Percentiles rank a stretch among this genome's conserved stretches.
Conservation (phyloP, 805 yeast genomes). For the Maudiozyma bulderi region DNA sequence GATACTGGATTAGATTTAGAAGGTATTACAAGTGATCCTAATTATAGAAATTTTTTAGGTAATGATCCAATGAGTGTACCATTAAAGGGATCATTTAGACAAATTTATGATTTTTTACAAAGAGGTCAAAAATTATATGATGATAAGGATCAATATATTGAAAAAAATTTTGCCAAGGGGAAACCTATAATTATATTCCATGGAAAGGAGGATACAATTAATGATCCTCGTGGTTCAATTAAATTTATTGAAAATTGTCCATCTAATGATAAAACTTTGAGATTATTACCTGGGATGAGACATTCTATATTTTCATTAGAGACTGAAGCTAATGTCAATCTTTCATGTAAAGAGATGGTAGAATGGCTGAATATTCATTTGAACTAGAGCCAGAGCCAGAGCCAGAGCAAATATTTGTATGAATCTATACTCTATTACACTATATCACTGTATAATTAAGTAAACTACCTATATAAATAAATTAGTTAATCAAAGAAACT, state of each 20-base stretch:
- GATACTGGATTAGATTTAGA: constrained; percentile 48
- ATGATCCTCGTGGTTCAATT: constrained; percentile 40
- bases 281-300: constrained; percentile 19
- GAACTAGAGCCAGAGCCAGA: neutral
- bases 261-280: constrained; percentile 16
- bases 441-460: no score
- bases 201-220: constrained; percentile 55
- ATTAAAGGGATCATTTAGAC: constrained; percentile 43
- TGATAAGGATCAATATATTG: constrained; percentile 28
- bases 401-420: no score
- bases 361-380: constrained; percentile 30
- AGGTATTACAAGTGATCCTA: constrained; percentile 42
- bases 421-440: neutral
- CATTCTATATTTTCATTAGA: constrained; percentile 42
- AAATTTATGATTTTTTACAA: constrained; percentile 48
- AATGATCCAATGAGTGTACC: constrained; percentile 38
- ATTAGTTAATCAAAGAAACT: no score
- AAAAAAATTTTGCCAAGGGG: constrained; percentile 23
- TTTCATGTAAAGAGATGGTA: constrained; percentile 31
- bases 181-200: constrained; percentile 50
- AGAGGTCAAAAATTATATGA: constrained; percentile 49
- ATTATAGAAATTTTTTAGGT: constrained; percentile 37
- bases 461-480: no score
- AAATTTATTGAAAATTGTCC: constrained; percentile 32
- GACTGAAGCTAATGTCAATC: constrained; percentile 32